Evolutionary conservation across 441 rosid genomes (phyloP).

Genomic region (Theobroma grandiflorum): DNA sequence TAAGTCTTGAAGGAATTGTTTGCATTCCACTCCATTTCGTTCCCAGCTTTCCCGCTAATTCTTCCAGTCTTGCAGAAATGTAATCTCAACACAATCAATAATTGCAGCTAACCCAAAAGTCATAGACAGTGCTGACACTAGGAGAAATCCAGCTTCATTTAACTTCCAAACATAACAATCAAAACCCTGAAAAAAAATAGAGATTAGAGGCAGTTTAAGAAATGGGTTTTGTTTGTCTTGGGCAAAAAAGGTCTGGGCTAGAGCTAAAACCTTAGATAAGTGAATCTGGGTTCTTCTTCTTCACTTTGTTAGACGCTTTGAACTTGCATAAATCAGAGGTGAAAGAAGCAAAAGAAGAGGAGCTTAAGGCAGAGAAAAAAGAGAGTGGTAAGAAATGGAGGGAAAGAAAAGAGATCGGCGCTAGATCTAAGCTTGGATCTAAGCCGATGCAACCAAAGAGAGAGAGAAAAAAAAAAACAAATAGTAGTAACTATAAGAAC

Average conservation of each 20-base stretch:
- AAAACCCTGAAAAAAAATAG: neutral
- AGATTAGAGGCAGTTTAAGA: neutral
- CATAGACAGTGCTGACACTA: constrained; percentile 22
- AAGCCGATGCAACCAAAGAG: constrained; percentile 59
- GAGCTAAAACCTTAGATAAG: constrained; percentile 8
- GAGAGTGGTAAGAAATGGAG: constrained; percentile 45
- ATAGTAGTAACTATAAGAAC: neutral
- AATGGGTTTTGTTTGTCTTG: neutral
- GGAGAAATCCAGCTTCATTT: neutral
- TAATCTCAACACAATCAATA: constrained; percentile 4
- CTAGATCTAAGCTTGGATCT: constrained; percentile 70
- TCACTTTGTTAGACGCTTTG: neutral
- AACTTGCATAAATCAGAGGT: constrained; percentile 1
- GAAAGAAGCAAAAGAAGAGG: constrained; percentile 11
- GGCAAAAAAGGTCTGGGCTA: neutral
- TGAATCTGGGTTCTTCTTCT: constrained; percentile 19
- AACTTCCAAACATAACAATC: constrained; percentile 5
- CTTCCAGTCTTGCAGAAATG: constrained; percentile 35
- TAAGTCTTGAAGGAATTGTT: constrained; percentile 75
- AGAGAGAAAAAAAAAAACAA: neutral
- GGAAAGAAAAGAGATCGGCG: constrained; percentile 51
- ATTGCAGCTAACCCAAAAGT: constrained; percentile 27
- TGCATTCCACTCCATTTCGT: constrained; percentile 82
- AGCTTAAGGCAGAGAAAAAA: neutral
- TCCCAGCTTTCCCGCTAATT: constrained; percentile 40